A percentile compares a stretch with the other conserved stretches of the same genome.
These are phyloP conservation scores for Ogataea saltuana DNA, from an alignment of 805 yeast genomes.

Conservation along the genomic window DNA sequence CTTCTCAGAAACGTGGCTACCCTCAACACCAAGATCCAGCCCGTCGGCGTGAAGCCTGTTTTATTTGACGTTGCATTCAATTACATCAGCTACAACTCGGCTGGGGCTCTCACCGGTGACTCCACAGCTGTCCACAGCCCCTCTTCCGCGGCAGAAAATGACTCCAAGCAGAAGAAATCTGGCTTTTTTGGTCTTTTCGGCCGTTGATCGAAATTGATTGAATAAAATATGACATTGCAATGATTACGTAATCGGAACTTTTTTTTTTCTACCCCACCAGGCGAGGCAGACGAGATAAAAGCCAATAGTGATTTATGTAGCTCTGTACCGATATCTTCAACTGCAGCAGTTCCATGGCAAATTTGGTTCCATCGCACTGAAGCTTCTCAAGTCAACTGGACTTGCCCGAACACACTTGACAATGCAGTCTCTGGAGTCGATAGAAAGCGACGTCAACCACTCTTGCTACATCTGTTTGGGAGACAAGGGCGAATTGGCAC, in stretches of 20 bases:
- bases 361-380: too few species aligned
- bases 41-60: constrained; percentile 82
- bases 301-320: background rate
- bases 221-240: background rate
- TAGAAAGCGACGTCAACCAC: constrained; percentile 13
- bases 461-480: constrained; percentile 35
- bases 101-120: constrained; percentile 16
- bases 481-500: constrained; percentile 34
- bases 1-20: constrained; percentile 36
- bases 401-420: too few species aligned
- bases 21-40: constrained; percentile 43
- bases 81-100: constrained; percentile 56
- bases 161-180: constrained; percentile 46
- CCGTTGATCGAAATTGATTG: constrained; percentile 39
- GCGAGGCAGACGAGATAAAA: background rate
- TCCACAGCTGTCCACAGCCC: background rate
- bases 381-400: too few species aligned
- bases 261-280: background rate
- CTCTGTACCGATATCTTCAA: too few species aligned
- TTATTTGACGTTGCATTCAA: constrained; percentile 89
- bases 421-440: constrained; percentile 23
- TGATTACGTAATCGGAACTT: background rate
- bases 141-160: constrained; percentile 27
- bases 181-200: constrained; percentile 80
- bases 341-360: too few species aligned